phyloP scores from a whole-genome alignment of 305 asterid genomes.

The Withania somnifera region DNA sequence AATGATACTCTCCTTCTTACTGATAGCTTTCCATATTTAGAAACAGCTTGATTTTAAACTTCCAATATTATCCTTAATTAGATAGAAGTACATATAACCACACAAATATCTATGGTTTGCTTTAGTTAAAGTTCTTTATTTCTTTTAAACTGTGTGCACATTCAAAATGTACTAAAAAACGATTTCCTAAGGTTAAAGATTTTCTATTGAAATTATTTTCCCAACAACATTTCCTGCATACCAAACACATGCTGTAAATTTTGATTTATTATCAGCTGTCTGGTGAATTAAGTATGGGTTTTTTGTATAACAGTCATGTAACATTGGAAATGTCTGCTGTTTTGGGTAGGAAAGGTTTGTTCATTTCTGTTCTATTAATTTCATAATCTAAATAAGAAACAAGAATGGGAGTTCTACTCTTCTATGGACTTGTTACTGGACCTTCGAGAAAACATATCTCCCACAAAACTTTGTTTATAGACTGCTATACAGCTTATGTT shows the following conservation, averaged over 20 bases:
- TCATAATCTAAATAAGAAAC: neutral
- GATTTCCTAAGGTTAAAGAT: neutral
- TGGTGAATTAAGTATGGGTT: neutral
- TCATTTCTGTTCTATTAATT: neutral
- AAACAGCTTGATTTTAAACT: neutral
- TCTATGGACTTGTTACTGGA: neutral
- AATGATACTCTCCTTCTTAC: neutral
- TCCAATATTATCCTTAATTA: neutral
- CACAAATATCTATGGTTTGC: neutral
- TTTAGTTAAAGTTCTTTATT: neutral
- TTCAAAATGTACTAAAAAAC: neutral
- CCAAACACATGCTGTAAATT: neutral
- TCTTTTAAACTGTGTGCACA: neutral
- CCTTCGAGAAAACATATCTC: neutral
- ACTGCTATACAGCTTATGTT: neutral
- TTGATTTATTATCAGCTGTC: neutral
- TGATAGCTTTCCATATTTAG: neutral
- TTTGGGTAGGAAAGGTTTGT: neutral
- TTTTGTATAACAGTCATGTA: neutral
- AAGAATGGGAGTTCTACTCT: neutral
- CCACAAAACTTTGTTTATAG: neutral
- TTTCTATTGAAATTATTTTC: neutral
- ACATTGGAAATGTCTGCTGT: neutral
- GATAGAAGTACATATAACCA: neutral
- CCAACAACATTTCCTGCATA: neutral